Evolutionary conservation across 1,284 basidiomycete genomes (phyloP), one percentile per base, ranked within the genome.

Genomic region (Boletus holoroseus): DNA sequence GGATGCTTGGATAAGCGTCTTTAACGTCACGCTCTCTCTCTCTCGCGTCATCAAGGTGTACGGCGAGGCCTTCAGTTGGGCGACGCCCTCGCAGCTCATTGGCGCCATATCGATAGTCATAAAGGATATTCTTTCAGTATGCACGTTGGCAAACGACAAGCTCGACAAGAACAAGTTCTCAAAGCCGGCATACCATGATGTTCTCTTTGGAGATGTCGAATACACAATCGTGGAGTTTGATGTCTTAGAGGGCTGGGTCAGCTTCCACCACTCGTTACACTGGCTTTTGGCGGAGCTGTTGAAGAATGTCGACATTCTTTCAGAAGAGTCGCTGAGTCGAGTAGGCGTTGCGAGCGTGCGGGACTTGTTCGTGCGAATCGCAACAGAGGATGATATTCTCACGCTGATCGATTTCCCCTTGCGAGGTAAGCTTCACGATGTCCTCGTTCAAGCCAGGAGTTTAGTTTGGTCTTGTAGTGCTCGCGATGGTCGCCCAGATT

Each of bases 181-280:
- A 2, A 75, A 76, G 7, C 78, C 85, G 9, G 60, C 63, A 1
- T 86, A 81, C 66, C 85, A 91, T 61, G 66, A 76, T 2, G 80
- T 90, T 35, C 62, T 68, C 12, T 91, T 91, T 61, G 83, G 79
- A 15, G 78, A 77, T 30, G 69, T 68, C n/a, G 60, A 68, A 3
- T 87, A 83, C 60, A 71, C 78, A 12, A 73, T 89, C 41, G 74
- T 94, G 41, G 69, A 88, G 12, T 91, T 91, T 63, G 82, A 91
- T 54, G 86, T 94, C 3, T 70, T 85, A 60, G 81, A 85, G n/a
- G 83, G 86, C 9, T 85, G 82, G 76, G 84, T 92, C 51, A 93
- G 90, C 69, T 98, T 97, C 69, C 95, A 98, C 65, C 93, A 98
- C 66, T 92, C 94, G 18, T 68, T 96, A 55, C 91, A 94, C 63